Base-by-base conservation (phyloP, 352 stramenopile genomes). In the Phytophthora pistaciae region DNA sequence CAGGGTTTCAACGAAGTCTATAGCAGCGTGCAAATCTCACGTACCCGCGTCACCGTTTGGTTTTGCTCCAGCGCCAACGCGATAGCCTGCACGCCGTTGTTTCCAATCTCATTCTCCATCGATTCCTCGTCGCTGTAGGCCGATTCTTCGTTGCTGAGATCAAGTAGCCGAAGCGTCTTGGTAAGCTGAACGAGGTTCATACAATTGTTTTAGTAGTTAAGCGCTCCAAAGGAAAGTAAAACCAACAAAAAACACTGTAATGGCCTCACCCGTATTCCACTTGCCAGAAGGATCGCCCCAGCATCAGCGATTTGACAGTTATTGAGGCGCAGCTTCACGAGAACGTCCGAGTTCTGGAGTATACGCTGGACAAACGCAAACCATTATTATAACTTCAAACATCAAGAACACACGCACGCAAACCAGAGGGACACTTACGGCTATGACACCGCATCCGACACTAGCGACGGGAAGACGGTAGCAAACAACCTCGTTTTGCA, bases 301-400 rank as follows among this genome's bases (percentile, higher is more conserved):
- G 75, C 80, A 21, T 84, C 74, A 1, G 80, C 64, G 33, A 88
- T 74, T 31, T 84, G 72, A n/a, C 80, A 88, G 52, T 74, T 74
- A 33, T 79, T 75, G 25, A 88, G 66, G 10, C 68, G 71, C 33
- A 87, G 25, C 23, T 66, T 70, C 2, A 82, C 27, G 21, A 80
- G 40, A 8, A 40, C 55, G 18, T 31, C 50, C 2, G 64, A 57
- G 6, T 31, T 23, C 20, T 62, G 61, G 3, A 84, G 57, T 36
- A 78, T 31, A 14, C 59, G 36, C 77, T 87, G 33, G 11, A 63
- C 14, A 48, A 50, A n/a, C 25, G 8, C 6, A 66, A 20, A 2
- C 3, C n/a, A 33, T 29, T 5, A 64, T n/a, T 29, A 25, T 14
- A 27, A 53, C 6, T 23, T 11, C 11, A 29, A 21, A 9, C 3